Base-by-base conservation (phyloP, 805 yeast genomes). In the Barnettozyma californica region DNA sequence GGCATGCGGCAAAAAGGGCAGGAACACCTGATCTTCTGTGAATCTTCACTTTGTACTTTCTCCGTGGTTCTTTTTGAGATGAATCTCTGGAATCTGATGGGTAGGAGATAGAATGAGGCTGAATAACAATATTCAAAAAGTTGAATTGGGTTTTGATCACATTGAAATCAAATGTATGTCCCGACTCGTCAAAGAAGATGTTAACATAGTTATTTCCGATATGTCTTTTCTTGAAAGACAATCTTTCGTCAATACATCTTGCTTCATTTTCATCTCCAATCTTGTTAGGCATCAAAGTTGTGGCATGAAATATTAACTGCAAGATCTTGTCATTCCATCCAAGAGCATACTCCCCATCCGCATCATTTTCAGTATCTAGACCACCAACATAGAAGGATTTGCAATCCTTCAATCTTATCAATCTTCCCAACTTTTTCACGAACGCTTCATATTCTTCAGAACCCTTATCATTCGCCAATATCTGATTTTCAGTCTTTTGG, bases 141-240 rank as follows among this genome's bases (percentile, higher is more conserved):
- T 84, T 88, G 73, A 89, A 89, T 66, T 89, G 96, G 11, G 89
- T 78, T 62, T 77, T 76, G 52, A 88, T 78, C 39, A 80, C 65
- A 57, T 84, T 84, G 68, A 87, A 84, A 51, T 83, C 79, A 66
- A 86, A 87, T 4, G 80, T 77, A 5, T 66, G 64, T 0, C 81
- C 80, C 2, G 89, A 80, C 57, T 89, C 96, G 59, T 89, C 87
- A 69, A 82, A 90, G 62, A 76, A 89, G 21, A 89, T 79, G 59
- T 84, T 86, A 48, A 89, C 94, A 63, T 80, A 83, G 61, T 88
- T 78, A 67, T 89, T 89, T 8, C 97, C 97, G 53, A 89, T 84
- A 62, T 89, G 97, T 47, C 90, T 69, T 65, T 89, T 89, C 66
- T 88, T 89, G 62, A 74, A 61, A 14, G 81, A 74, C 26, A 65